A percentile compares a stretch with the other conserved stretches of the same genome.
These are phyloP conservation scores for Rhynchosporium agropyri DNA, from an alignment of 2,329 filamentous ascomycete genomes.

Conservation along the genomic window DNA sequence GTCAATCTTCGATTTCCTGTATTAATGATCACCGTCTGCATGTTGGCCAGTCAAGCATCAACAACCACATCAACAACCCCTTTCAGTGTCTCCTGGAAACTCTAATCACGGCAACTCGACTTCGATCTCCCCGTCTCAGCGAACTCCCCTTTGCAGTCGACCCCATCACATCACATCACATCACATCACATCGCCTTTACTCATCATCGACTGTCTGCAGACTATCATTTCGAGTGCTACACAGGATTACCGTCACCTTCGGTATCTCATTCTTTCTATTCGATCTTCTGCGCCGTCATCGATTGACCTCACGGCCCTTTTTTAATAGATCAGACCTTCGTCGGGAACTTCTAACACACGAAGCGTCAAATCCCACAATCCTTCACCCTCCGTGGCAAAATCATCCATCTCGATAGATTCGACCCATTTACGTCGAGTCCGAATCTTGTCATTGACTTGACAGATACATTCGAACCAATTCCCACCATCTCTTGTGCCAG, in stretches of 20 bases:
- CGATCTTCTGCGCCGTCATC: slow-evolving; percentile 32
- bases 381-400: slow-evolving; percentile 18
- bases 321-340: slow-evolving; percentile 35
- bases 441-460: slow-evolving; percentile 23
- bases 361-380: slow-evolving; percentile 30
- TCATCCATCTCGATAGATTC: slow-evolving; percentile 20
- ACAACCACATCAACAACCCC: slow-evolving; percentile 2
- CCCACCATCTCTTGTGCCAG: slow-evolving; percentile 38
- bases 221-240: slow-evolving; percentile 26
- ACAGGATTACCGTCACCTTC: slow-evolving; percentile 40
- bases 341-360: slow-evolving; percentile 19
- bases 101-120: slow-evolving; percentile 31
- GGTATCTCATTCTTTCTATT: slow-evolving; percentile 36
- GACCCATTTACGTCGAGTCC: slow-evolving; percentile 14
- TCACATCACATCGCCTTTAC: slow-evolving; percentile 11
- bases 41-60: slow-evolving; percentile 22
- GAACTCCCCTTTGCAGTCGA: background rate
- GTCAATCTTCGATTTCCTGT: slow-evolving; percentile 22
- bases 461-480: slow-evolving; percentile 34
- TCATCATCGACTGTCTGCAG: slow-evolving; percentile 19
- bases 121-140: slow-evolving; percentile 17
- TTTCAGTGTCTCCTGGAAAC: slow-evolving; percentile 19
- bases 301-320: slow-evolving; percentile 29
- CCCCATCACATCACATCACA: too few relatives aligned
- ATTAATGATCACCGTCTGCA: slow-evolving; percentile 36